A percentile compares a stretch with the other conserved stretches of the same genome.
Conservation (phyloP, 225 moss, liverwort and hornwort species). For the Ulota crispa region DNA sequence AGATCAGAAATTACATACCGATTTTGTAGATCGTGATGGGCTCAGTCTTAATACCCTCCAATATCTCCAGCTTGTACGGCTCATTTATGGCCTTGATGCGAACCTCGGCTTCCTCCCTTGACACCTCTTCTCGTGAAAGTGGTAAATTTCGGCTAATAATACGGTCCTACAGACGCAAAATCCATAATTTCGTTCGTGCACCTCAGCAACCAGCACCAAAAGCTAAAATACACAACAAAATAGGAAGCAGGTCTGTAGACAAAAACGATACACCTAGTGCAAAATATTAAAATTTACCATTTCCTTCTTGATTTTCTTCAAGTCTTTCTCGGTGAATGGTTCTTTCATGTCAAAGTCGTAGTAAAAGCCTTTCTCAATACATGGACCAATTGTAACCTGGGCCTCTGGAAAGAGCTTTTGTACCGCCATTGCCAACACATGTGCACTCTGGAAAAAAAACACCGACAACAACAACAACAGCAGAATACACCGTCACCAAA, state of each 20-base stretch:
- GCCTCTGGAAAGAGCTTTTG: constrained; percentile 95
- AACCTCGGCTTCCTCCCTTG: constrained; percentile 78
- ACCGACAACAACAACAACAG: constrained; percentile 7
- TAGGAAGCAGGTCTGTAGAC: neutral
- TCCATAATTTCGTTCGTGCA: constrained; percentile 3
- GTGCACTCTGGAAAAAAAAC: constrained; percentile 69
- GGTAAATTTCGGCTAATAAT: constrained; percentile 93
- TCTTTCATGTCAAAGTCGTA: constrained; percentile 99
- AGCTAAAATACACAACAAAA: constrained; percentile 12
- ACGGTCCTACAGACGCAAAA: constrained; percentile 58
- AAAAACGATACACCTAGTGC: neutral
- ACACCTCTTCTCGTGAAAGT: constrained; percentile 85
- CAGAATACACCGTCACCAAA: neutral
- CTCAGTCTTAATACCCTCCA: constrained; percentile 92
- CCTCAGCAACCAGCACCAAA: constrained; percentile 4
- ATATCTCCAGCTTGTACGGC: constrained; percentile 95
- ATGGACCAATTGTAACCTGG: constrained; percentile 96
- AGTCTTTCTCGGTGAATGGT: constrained; percentile 82
- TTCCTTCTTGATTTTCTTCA: constrained; percentile 99
- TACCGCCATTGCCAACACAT: constrained; percentile 98
- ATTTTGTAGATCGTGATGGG: constrained; percentile 98
- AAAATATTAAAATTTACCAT: constrained; percentile 55
- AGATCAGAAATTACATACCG: constrained; percentile 36
- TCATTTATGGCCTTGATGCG: constrained; percentile 92
- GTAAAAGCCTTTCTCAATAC: constrained; percentile 98